Evolutionary conservation across 805 yeast species (phyloP).

Genomic region (Zygoascus bituminiphila): DNA sequence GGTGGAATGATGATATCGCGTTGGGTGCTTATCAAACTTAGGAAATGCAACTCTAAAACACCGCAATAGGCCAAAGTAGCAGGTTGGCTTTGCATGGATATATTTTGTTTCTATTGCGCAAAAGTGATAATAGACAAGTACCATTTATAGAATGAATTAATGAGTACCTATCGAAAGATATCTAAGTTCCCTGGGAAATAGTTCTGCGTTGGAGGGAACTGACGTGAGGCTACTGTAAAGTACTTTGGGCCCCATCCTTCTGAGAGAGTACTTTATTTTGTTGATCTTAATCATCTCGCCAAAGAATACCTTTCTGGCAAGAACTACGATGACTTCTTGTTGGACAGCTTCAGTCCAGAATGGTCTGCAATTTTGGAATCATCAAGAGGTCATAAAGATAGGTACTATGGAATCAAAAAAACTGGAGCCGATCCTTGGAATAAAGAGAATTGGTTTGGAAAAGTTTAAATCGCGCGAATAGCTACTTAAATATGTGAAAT

Average conservation of each 20-base stretch:
- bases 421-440: neutral
- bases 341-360: neutral
- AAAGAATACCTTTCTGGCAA: conserved; percentile 3
- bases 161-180: no score
- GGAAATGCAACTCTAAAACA: no score
- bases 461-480: neutral
- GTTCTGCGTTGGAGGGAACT: no score
- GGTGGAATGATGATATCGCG: conserved; percentile 7
- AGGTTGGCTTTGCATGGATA: no score
- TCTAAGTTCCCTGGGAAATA: no score
- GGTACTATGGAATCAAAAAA: conserved; percentile 2
- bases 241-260: conserved; percentile 1
- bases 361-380: conserved; percentile 1
- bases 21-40: no score
- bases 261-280: conserved; percentile 4
- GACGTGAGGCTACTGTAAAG: no score
- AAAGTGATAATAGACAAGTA: no score
- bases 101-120: no score
- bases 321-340: conserved; percentile 4
- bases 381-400: neutral
- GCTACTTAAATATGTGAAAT: no score
- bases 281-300: conserved; percentile 3
- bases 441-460: neutral
- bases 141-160: no score
- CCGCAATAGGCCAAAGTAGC: no score